Evolutionary conservation across 345 rosid genomes (phyloP).

Genomic region (Bruguiera gymnorhiza): DNA sequence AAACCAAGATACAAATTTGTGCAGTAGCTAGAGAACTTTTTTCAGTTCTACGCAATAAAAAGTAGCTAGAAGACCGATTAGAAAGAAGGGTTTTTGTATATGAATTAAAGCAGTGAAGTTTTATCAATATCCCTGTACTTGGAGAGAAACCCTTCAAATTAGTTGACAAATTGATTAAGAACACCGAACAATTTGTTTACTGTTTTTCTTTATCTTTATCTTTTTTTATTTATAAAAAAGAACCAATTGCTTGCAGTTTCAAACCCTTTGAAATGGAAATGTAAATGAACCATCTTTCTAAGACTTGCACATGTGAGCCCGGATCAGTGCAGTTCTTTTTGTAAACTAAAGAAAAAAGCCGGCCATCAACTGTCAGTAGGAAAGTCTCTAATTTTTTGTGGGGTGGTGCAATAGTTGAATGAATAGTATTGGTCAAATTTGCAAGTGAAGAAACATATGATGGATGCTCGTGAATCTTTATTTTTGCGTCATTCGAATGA

Average conservation of each 20-base stretch:
- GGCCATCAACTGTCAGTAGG: background rate
- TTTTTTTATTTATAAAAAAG: too few species aligned
- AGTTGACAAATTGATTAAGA: too few species aligned
- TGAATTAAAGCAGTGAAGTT: too few species aligned
- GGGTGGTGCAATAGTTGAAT: background rate
- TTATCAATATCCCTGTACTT: too few species aligned
- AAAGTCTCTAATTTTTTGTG: background rate
- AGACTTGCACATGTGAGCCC: background rate
- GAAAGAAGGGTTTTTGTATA: too few species aligned
- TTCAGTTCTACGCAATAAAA: too few species aligned
- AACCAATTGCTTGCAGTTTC: background rate
- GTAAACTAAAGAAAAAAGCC: background rate
- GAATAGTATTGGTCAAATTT: background rate
- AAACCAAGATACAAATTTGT: too few species aligned
- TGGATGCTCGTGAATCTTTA: slow-evolving; percentile 1
- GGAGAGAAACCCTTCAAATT: too few species aligned
- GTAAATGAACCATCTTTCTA: background rate
- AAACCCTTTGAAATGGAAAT: background rate
- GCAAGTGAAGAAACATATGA: background rate
- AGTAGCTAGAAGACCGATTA: too few species aligned
- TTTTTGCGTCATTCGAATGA: slow-evolving; percentile 14
- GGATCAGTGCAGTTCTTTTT: background rate
- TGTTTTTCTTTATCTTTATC: too few species aligned
- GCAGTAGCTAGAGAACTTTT: too few species aligned
- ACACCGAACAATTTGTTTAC: too few species aligned